These are phyloP conservation scores for Aspergillus bombycis DNA, from an alignment of 2,329 filamentous ascomycete genomes.

Conservation along the genomic window DNA sequence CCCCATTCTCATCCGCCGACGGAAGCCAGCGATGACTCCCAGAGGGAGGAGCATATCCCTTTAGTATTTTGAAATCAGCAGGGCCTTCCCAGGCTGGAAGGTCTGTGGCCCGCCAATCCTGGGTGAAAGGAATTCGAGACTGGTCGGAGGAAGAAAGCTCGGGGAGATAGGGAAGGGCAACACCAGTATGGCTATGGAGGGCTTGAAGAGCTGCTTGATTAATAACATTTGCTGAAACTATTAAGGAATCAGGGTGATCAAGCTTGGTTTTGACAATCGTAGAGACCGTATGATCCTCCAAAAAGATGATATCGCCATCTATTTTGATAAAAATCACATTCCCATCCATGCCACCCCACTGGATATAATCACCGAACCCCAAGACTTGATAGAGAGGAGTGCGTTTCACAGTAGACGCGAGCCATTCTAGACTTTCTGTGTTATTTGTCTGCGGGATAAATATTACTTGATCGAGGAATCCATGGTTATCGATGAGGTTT, in stretches of 20 bases:
- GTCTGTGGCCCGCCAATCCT: conserved; percentile 37
- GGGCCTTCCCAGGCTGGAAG: conserved; percentile 41
- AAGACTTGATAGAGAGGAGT: conserved; percentile 34
- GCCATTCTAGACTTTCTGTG: conserved; percentile 39
- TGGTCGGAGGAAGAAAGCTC: conserved; percentile 38
- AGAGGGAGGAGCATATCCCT: conserved; percentile 33
- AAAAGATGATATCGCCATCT: conserved; percentile 48
- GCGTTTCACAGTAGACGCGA: conserved; percentile 34
- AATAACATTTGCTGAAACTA: conserved; percentile 60
- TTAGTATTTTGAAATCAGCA: conserved; percentile 30
- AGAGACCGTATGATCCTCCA: conserved; percentile 53
- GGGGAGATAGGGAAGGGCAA: conserved; percentile 58
- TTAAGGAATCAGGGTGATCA: conserved; percentile 53
- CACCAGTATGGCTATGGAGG: conserved; percentile 58
- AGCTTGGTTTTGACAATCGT: conserved; percentile 58
- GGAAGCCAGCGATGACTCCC: conserved; percentile 56
- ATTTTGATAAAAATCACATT: conserved; percentile 47
- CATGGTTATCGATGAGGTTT: conserved; percentile 44
- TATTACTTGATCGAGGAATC: conserved; percentile 47
- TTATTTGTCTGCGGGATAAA: conserved; percentile 46
- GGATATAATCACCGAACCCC: conserved; percentile 12
- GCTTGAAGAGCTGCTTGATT: conserved; percentile 59
- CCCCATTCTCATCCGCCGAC: conserved; percentile 39
- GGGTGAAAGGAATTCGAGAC: conserved; percentile 18
- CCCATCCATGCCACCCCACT: conserved; percentile 20